phyloP scores from a whole-genome alignment of 257 asterid species.

The Nicotiana knightiana region DNA sequence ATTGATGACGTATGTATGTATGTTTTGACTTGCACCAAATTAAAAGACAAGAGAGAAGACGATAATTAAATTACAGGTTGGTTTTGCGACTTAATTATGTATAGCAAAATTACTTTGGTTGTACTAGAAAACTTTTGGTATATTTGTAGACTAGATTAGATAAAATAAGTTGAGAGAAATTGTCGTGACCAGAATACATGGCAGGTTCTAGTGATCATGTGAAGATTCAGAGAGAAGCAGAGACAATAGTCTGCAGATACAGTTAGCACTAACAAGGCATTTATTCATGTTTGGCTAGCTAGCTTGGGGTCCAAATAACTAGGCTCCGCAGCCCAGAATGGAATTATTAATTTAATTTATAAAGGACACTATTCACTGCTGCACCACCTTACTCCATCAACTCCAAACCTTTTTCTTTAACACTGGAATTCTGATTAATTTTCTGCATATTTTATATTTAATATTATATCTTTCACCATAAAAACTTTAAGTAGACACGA shows the following conservation, averaged over 20 bases:
- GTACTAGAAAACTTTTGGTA: neutral
- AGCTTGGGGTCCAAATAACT: conserved; percentile 4
- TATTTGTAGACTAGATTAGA: neutral
- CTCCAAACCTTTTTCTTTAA: neutral
- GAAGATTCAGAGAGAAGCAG: conserved; percentile 28
- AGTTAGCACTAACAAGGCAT: conserved; percentile 18
- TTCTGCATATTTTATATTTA: too few species aligned
- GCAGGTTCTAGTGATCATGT: conserved; percentile 30
- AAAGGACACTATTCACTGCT: conserved; percentile 8
- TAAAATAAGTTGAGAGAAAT: neutral
- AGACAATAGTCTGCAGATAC: conserved; percentile 21
- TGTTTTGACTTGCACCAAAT: neutral
- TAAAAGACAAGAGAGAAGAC: conserved; percentile 10
- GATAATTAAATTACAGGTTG: neutral
- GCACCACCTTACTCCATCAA: neutral
- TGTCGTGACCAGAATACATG: conserved; percentile 12
- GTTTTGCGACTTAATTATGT: neutral
- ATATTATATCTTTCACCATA: too few species aligned
- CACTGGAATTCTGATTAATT: neutral
- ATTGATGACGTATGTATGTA: neutral
- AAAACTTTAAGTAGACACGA: too few species aligned
- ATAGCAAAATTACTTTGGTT: neutral
- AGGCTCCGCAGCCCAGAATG: conserved; percentile 17
- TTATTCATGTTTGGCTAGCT: conserved; percentile 13
- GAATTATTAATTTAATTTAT: conserved; percentile 5